A percentile compares a stretch with the other conserved stretches of the same genome.
phyloP scores from a whole-genome alignment of 1,284 basidiomycete genomes.

The Meira nashicola region DNA sequence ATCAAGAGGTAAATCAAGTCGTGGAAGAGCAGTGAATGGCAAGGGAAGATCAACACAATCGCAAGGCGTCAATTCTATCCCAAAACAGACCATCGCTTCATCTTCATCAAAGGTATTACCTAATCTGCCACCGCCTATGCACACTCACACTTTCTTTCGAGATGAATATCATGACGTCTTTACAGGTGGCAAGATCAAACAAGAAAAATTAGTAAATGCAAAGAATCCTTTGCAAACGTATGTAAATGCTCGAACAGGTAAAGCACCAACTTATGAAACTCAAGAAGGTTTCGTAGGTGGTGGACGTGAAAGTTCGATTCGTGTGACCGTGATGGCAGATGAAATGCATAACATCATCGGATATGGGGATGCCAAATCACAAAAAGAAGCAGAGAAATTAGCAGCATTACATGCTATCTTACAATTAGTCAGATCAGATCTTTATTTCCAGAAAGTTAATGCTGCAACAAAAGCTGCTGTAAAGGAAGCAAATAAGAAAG shows the following conservation, averaged over 20 bases:
- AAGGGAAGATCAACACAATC: neutral
- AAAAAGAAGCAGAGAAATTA: conserved; percentile 64
- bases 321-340: conserved; percentile 22
- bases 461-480: neutral
- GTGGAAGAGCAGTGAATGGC: neutral
- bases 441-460: conserved; percentile 7
- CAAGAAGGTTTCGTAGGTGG: conserved; percentile 37
- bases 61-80: neutral
- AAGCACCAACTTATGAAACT: conserved; percentile 24
- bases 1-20: neutral
- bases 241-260: conserved; percentile 26
- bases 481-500: conserved; percentile 21
- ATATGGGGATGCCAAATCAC: conserved; percentile 64
- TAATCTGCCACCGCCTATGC: conserved; percentile 23
- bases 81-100: neutral
- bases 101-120: conserved; percentile 23
- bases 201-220: conserved; percentile 38
- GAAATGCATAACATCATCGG: conserved; percentile 51
- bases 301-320: conserved; percentile 27
- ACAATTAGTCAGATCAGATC: conserved; percentile 10
- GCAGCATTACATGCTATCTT: conserved; percentile 48
- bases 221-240: conserved; percentile 41
- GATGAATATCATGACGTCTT: conserved; percentile 29
- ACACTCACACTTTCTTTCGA: conserved; percentile 25
- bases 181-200: conserved; percentile 29